phyloP scores from a whole-genome alignment of 1,139 yeast species.

The Scheffersomyces parashehatae region DNA sequence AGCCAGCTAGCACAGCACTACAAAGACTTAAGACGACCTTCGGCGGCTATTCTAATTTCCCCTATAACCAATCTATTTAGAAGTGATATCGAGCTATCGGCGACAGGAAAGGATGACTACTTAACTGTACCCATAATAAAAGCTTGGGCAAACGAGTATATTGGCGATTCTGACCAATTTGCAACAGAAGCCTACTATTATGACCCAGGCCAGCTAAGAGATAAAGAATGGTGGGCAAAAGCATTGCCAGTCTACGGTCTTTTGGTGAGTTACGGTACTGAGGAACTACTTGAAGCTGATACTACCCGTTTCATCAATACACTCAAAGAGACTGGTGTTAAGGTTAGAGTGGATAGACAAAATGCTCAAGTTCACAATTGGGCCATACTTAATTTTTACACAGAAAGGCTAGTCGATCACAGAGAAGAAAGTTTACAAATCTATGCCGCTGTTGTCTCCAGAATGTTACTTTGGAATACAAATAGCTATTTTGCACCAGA shows the following conservation, averaged over 20 bases:
- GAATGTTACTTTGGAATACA: slow-evolving; percentile 26
- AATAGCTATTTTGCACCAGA: slow-evolving; percentile 17
- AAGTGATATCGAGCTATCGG: neutral
- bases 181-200: neutral
- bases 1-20: neutral
- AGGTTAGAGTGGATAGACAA: slow-evolving; percentile 22
- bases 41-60: neutral
- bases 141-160: neutral
- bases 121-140: neutral
- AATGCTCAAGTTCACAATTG: slow-evolving; percentile 28
- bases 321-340: slow-evolving; percentile 12
- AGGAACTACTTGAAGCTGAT: slow-evolving; percentile 20
- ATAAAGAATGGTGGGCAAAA: slow-evolving; percentile 1
- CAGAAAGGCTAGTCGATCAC: slow-evolving; percentile 33
- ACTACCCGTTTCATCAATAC: slow-evolving; percentile 27
- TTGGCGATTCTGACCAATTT: neutral
- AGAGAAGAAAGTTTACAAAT: slow-evolving; percentile 31
- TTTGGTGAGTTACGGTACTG: slow-evolving; percentile 12
- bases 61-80: neutral
- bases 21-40: neutral
- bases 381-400: slow-evolving; percentile 29
- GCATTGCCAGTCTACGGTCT: slow-evolving; percentile 8
- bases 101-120: neutral
- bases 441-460: slow-evolving; percentile 26
- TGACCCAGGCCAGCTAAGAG: neutral